Evolutionary conservation across 257 asterid species (phyloP).

Genomic region (Paulownia fortunei): DNA sequence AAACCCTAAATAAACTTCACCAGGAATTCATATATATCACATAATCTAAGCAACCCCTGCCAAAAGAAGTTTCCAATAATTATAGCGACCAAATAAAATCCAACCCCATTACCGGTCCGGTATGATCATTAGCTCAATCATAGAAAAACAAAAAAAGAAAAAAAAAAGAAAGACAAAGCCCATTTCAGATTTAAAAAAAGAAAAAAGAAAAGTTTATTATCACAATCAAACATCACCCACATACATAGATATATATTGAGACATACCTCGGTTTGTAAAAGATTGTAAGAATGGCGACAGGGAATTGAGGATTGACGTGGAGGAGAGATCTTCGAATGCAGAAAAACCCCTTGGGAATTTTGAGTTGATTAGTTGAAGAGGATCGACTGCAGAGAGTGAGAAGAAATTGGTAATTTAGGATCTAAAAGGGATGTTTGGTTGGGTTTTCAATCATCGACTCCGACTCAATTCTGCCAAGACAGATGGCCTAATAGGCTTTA

Average conservation of each 20-base stretch:
- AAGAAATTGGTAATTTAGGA: neutral
- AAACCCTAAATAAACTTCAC: conserved; percentile 3
- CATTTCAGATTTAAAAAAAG: neutral
- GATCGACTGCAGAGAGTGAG: neutral
- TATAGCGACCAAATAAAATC: neutral
- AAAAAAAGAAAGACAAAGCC: neutral
- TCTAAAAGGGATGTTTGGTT: conserved; percentile 17
- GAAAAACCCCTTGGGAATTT: neutral
- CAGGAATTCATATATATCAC: neutral
- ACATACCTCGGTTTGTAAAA: neutral
- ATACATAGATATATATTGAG: neutral
- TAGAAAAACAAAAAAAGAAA: neutral
- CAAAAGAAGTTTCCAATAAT: neutral
- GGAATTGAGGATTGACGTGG: neutral
- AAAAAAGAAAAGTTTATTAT: neutral
- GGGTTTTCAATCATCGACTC: neutral
- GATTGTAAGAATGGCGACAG: neutral
- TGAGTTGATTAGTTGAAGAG: neutral
- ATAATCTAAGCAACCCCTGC: neutral
- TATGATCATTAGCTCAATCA: conserved; percentile 16
- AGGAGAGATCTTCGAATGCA: neutral
- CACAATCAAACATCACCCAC: neutral
- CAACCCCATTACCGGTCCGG: neutral
- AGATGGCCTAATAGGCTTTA: neutral
- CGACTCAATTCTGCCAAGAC: no score